Evolutionary conservation across 441 rosid species (phyloP).

Genomic region (Hura crepitans): DNA sequence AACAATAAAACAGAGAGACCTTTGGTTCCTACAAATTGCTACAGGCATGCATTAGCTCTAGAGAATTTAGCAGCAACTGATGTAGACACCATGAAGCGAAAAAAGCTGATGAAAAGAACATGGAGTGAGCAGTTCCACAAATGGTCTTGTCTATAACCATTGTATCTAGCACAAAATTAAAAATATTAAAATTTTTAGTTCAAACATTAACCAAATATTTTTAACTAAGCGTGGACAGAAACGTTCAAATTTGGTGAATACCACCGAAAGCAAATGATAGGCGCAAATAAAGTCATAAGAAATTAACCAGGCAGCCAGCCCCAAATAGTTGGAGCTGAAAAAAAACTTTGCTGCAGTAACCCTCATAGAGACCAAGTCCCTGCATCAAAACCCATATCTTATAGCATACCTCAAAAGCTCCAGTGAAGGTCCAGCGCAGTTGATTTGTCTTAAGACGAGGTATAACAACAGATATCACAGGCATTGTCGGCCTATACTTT

Average conservation of each 20-base stretch:
- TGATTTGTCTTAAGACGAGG: slow-evolving; percentile 86
- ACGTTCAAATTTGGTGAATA: background rate
- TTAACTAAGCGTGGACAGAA: background rate
- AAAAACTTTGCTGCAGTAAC: no score
- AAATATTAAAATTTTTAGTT: no score
- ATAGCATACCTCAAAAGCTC: slow-evolving; percentile 81
- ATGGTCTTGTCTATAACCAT: background rate
- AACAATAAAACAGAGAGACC: no score
- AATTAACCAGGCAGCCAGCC: background rate
- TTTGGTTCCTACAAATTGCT: no score
- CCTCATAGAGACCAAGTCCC: background rate
- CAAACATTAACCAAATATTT: background rate
- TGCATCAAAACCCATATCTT: slow-evolving; percentile 85
- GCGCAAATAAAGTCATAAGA: background rate
- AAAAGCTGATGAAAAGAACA: background rate
- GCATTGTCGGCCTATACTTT: slow-evolving; percentile 93
- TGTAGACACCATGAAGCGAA: background rate
- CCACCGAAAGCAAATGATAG: background rate
- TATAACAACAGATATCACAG: slow-evolving; percentile 87
- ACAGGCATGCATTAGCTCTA: no score
- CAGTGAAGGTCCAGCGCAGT: slow-evolving; percentile 79
- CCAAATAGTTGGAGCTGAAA: background rate
- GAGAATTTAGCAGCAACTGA: background rate
- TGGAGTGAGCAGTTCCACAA: background rate
- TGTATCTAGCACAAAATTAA: background rate